Evolutionary conservation across 257 asterid genomes (phyloP).

Genomic region (Salvia rosmarinus): DNA sequence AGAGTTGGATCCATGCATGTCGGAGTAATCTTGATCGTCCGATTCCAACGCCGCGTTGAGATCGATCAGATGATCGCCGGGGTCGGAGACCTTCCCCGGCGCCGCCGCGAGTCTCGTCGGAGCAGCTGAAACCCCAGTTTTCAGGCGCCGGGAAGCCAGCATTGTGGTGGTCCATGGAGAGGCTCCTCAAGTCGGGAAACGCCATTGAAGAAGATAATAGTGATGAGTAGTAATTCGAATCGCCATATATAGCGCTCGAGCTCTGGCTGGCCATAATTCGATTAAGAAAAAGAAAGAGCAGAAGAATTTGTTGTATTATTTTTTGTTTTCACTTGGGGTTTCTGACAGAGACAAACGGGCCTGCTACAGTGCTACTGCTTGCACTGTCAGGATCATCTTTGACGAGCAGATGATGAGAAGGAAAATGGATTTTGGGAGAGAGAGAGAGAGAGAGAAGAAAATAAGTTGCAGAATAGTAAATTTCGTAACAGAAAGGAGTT

Average conservation of each 20-base stretch:
- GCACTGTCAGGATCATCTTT: conserved; percentile 14
- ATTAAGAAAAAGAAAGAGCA: not conserved
- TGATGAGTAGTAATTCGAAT: not conserved
- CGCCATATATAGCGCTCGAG: conserved; percentile 15
- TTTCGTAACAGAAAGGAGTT: not conserved
- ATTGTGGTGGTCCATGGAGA: conserved; percentile 41
- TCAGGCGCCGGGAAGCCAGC: not conserved
- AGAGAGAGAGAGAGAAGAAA: not conserved
- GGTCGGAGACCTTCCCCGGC: too few relatives aligned
- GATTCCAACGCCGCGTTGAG: conserved; percentile 49
- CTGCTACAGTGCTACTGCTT: conserved; percentile 20
- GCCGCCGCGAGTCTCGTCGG: not conserved
- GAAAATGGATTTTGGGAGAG: not conserved
- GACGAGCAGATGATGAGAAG: not conserved
- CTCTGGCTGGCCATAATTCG: conserved; percentile 42
- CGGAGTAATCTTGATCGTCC: conserved; percentile 32
- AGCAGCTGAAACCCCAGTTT: not conserved
- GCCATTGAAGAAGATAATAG: conserved; percentile 31
- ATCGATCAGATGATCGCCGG: conserved; percentile 41
- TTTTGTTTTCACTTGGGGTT: not conserved
- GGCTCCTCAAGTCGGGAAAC: conserved; percentile 44
- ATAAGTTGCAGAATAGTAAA: not conserved
- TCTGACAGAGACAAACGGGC: conserved; percentile 36
- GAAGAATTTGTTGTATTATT: not conserved
- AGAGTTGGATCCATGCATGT: conserved; percentile 39